Evolutionary conservation across 345 rosid species (phyloP).

Genomic region (Cardiospermum halicacabum): DNA sequence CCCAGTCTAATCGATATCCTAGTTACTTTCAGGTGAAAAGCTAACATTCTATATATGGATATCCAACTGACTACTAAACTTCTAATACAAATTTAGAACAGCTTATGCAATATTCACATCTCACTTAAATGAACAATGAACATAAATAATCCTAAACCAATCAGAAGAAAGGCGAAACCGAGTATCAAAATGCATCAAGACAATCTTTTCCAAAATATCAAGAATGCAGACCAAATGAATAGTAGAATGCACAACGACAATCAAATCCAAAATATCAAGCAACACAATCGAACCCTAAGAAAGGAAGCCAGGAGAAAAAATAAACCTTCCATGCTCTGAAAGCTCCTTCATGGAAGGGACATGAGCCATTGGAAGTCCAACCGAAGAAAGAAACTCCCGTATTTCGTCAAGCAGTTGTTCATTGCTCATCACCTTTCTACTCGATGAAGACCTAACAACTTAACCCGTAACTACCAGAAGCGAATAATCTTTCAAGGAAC

Average conservation of each 20-base stretch:
- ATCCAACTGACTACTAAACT: background rate
- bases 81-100: background rate
- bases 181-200: no score
- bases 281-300: background rate
- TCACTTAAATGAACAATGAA: background rate
- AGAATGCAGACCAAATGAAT: background rate
- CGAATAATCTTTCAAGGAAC: background rate
- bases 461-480: background rate
- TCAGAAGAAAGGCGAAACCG: no score
- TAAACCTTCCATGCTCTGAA: conserved; percentile 70
- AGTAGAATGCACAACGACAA: background rate
- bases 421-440: conserved; percentile 72
- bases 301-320: background rate
- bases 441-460: conserved; percentile 27
- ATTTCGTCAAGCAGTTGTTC: conserved; percentile 68
- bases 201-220: background rate
- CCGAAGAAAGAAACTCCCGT: conserved; percentile 50
- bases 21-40: background rate
- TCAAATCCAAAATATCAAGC: background rate
- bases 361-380: conserved; percentile 63
- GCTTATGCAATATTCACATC: background rate
- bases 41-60: background rate
- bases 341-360: conserved; percentile 84
- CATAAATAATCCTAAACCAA: background rate
- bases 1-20: background rate